phyloP scores from a whole-genome alignment of 345 rosid species.

The Garcia nutans region DNA sequence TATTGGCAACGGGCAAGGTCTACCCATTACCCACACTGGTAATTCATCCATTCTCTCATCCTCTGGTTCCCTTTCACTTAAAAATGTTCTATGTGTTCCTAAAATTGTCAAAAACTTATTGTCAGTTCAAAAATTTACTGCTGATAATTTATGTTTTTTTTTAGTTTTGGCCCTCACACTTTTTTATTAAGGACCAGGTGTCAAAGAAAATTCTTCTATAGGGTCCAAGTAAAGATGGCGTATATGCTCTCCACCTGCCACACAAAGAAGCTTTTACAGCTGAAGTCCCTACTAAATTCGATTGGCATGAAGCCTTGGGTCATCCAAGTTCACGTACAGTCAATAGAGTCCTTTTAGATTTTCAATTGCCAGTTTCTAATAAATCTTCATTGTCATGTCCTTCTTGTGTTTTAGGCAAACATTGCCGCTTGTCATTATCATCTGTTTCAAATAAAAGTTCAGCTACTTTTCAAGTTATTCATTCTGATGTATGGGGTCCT shows the following conservation, averaged over 20 bases:
- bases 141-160: background rate
- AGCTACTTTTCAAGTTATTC: background rate
- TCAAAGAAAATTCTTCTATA: background rate
- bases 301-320: too few relatives aligned
- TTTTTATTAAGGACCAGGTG: background rate
- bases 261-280: too few relatives aligned
- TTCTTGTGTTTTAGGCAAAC: too few relatives aligned
- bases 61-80: rapidly evolving
- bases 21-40: background rate
- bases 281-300: too few relatives aligned
- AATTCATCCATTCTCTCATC: background rate
- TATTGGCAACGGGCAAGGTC: background rate
- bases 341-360: too few relatives aligned
- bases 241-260: background rate
- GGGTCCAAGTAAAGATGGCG: background rate
- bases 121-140: background rate
- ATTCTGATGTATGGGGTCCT: background rate
- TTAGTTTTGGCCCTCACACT: background rate
- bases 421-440: background rate
- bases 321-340: too few relatives aligned
- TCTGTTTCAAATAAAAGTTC: background rate
- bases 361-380: too few relatives aligned
- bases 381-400: too few relatives aligned
- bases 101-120: background rate
- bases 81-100: background rate